These are phyloP conservation scores for Neurospora sp. DNA, from an alignment of 495 filamentous ascomycete species.

Conservation along the genomic window DNA sequence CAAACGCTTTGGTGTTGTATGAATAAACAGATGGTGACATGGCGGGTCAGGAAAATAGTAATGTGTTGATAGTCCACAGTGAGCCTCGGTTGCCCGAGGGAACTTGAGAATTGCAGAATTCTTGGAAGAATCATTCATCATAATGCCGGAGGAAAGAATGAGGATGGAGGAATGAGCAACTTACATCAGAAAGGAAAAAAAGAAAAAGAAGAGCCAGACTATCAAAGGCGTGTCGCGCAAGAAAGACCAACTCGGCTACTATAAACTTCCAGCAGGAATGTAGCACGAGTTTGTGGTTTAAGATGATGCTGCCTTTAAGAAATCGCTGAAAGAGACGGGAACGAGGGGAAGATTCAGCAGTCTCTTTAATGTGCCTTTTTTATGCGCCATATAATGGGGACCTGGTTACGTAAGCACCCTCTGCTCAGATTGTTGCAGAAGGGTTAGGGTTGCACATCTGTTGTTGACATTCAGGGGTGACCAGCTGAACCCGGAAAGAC, in stretches of 20 bases:
- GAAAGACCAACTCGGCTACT: background rate
- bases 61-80: slow-evolving; percentile 25
- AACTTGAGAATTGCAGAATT: slow-evolving; percentile 50
- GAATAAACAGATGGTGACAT: slow-evolving; percentile 1
- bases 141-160: background rate
- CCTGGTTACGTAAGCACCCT: background rate
- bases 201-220: background rate
- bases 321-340: background rate
- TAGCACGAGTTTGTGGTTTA: background rate
- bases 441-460: background rate
- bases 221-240: background rate
- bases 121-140: slow-evolving; percentile 41
- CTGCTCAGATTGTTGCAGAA: background rate
- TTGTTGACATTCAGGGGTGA: background rate
- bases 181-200: background rate
- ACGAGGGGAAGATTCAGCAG: background rate
- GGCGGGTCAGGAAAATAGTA: slow-evolving; percentile 12
- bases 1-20: background rate
- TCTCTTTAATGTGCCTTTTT: background rate
- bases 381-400: background rate
- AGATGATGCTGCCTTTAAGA: background rate
- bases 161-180: background rate
- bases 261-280: background rate
- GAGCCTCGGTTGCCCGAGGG: slow-evolving; percentile 6
- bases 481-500: background rate